Conservation (phyloP, 2,329 filamentous ascomycete genomes). For the Phaeomoniella chlamydospora region DNA sequence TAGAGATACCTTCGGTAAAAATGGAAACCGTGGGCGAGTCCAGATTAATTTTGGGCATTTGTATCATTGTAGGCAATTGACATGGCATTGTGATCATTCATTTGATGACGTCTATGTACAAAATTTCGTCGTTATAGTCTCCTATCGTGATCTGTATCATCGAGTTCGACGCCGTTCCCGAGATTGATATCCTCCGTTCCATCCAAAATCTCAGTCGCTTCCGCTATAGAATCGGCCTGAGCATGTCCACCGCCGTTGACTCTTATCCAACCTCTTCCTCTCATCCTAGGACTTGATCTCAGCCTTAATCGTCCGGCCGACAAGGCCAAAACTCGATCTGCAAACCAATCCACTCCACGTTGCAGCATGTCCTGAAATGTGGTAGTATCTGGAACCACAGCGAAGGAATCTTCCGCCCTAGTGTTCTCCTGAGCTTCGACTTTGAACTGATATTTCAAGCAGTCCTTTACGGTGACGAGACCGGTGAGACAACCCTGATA, state of each 20-base stretch:
- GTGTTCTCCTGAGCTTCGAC: conserved; percentile 73
- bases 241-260: conserved; percentile 9
- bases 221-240: conserved; percentile 8
- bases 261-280: conserved; percentile 8
- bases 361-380: conserved; percentile 49
- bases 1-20: too few species aligned
- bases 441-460: conserved; percentile 93
- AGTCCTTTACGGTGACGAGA: conserved; percentile 91
- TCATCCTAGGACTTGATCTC: conserved; percentile 5
- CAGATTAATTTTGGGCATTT: too few species aligned
- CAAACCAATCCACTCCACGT: conserved; percentile 42
- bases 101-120: too few species aligned
- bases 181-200: conserved; percentile 13
- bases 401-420: conserved; percentile 38
- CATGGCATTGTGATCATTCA: too few species aligned
- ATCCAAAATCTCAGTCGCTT: conserved; percentile 10
- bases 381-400: conserved; percentile 47
- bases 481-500: conserved; percentile 72
- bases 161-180: conserved; percentile 2
- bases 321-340: conserved; percentile 35
- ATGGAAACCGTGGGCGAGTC: too few species aligned
- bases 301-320: conserved; percentile 46
- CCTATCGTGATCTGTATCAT: too few species aligned
- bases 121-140: too few species aligned
- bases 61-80: too few species aligned